Conservation (phyloP, 2,329 filamentous ascomycete species). For the Trichoderma atrobrunneum region DNA sequence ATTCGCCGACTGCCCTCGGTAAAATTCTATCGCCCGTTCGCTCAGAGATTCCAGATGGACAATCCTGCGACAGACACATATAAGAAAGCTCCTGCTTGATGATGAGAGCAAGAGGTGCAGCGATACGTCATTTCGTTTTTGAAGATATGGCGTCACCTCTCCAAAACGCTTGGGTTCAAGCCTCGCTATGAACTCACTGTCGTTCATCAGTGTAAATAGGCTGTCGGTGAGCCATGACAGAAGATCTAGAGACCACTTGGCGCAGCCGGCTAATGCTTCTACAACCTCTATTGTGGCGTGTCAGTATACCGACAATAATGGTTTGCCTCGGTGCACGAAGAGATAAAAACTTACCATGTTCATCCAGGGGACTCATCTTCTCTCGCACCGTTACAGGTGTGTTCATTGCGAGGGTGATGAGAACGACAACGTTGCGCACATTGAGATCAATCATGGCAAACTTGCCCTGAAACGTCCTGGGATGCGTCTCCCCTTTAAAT, state of each 20-base stretch:
- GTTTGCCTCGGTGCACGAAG: neutral
- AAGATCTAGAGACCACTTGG: constrained; percentile 75
- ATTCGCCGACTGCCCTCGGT: constrained; percentile 43
- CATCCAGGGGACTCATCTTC: constrained; percentile 59
- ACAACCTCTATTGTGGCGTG: constrained; percentile 58
- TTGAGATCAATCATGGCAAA: constrained; percentile 73
- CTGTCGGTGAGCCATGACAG: constrained; percentile 60
- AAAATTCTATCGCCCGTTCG: constrained; percentile 49
- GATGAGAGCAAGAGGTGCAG: constrained; percentile 69
- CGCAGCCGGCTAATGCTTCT: constrained; percentile 68
- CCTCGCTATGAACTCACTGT: constrained; percentile 49
- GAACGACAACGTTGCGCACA: constrained; percentile 66
- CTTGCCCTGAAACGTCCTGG: constrained; percentile 66
- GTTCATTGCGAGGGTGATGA: constrained; percentile 63
- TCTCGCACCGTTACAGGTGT: constrained; percentile 53
- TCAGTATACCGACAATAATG: neutral
- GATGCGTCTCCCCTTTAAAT: constrained; percentile 61
- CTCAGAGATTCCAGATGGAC: constrained; percentile 53
- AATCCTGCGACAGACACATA: constrained; percentile 64
- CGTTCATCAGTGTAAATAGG: constrained; percentile 54
- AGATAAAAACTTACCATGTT: constrained; percentile 43
- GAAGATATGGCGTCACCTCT: constrained; percentile 52
- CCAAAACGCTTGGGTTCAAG: constrained; percentile 47
- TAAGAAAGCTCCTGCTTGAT: constrained; percentile 69
- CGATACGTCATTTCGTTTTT: constrained; percentile 54